Evolutionary conservation across 2,329 filamentous ascomycete genomes (phyloP), one percentile per base, ranked within the genome.

Genomic region (Colletotrichum zoysiae): DNA sequence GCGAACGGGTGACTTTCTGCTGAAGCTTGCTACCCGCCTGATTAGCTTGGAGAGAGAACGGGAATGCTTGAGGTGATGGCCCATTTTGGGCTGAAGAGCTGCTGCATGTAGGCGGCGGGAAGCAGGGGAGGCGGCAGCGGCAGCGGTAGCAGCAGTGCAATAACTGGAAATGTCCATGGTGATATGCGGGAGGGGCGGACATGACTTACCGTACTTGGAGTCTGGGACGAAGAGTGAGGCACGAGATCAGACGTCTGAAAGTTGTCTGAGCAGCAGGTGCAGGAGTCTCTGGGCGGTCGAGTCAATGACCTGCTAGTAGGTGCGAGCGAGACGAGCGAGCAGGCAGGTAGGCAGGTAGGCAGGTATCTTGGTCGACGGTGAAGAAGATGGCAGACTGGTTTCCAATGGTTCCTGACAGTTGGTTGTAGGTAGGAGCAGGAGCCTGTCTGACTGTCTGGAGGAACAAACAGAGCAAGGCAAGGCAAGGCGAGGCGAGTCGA

Each of bases 1-100:
- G 70, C 30, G 23, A 50, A 59, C 11, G 20, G 58, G 42, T 35
- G 58, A 50, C 46, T 71, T 73, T 53, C 56, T 68, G 35, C 56
- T 62, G 42, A 71, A 63, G 55, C 70, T 71, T 33, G 51, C 70
- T 62, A 73, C 70, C 55, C 62, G 58, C 38, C 53, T 55, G 23
- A 73, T 73, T 67, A 73, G 70, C 57, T 46, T 73, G 16, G 67
- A 71, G n/a, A 73, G 33, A 44, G 70, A 73, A 63, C 61, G 70
- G 23, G 67, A 44, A n/a, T 70, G 70, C 56, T 70, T 70, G 55
- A 72, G n/a, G 35, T 35, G 59, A 33, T 66, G 65, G 40, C 60
- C 53, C 70, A 72, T 72, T 2, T 42, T 50, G 65, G 16, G 38
- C 63, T 42, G 67, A 20, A 20, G 62, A 38, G 23, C 16, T 46